A percentile compares a stretch with the other conserved stretches of the same genome.
Conservation (phyloP, 176 grass and related monocot genomes). For the Microstegium vimineum region DNA sequence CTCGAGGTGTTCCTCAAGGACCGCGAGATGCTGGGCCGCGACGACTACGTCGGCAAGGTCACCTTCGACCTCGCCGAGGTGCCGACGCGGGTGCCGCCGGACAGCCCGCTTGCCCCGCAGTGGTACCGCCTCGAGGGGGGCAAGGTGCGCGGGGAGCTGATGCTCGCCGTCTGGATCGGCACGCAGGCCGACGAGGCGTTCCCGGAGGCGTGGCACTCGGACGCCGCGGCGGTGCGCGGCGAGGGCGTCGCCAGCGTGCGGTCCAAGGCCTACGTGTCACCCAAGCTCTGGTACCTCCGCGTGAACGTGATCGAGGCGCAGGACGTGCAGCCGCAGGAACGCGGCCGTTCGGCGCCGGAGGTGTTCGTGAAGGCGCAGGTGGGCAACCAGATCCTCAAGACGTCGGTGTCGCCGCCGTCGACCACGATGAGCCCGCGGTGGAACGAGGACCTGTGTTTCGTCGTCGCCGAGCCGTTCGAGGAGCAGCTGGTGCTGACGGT, state of each 20-base stretch:
- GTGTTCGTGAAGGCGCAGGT: constrained; percentile 80
- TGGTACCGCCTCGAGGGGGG: constrained; percentile 70
- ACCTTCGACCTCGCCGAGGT: constrained; percentile 74
- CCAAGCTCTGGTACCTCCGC: constrained; percentile 94
- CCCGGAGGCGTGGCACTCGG: constrained; percentile 89
- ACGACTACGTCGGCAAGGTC: constrained; percentile 81
- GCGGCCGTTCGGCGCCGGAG: constrained; percentile 40
- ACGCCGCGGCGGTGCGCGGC: constrained; percentile 64
- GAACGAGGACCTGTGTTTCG: constrained; percentile 91
- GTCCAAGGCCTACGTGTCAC: constrained; percentile 84
- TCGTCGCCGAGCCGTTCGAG: constrained; percentile 93
- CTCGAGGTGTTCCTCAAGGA: constrained; percentile 89
- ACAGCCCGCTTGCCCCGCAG: constrained; percentile 81
- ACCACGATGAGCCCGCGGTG: constrained; percentile 69
- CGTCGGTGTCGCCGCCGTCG: constrained; percentile 24
- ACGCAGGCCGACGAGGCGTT: constrained; percentile 92
- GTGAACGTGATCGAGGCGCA: constrained; percentile 88
- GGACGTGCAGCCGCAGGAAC: constrained; percentile 62
- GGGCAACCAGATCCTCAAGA: constrained; percentile 82
- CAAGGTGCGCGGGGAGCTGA: constrained; percentile 74
- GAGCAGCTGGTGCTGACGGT: constrained; percentile 77
- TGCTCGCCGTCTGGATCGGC: constrained; percentile 88
- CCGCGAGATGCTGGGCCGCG: constrained; percentile 75
- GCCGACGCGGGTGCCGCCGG: constrained; percentile 61
- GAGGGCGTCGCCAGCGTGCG: constrained; percentile 59